Conservation (phyloP, 148 eudicot species). For the Beta vulgaris region DNA sequence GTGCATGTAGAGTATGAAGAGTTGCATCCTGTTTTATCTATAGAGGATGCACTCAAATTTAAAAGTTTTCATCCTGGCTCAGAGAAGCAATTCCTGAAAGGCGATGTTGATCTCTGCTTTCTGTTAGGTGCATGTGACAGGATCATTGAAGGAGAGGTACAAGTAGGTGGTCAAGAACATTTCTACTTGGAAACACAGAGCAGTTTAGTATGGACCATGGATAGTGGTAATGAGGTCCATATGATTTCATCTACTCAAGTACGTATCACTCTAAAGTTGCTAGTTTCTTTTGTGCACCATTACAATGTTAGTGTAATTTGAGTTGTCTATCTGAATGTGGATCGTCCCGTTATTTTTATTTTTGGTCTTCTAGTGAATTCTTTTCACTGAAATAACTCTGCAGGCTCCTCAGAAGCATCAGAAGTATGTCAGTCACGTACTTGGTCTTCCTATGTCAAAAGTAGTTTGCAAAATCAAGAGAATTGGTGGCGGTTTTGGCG, state of each 20-base stretch:
- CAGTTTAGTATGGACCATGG: constrained; percentile 84
- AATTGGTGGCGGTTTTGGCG: constrained; percentile 98
- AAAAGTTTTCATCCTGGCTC: constrained; percentile 78
- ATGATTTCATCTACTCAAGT: constrained; percentile 99
- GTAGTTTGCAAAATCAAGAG: constrained; percentile 93
- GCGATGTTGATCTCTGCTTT: constrained; percentile 82
- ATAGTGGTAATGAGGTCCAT: constrained; percentile 93
- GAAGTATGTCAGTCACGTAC: constrained; percentile 87
- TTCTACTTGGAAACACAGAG: constrained; percentile 87
- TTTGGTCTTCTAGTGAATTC: background rate
- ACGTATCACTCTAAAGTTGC: constrained; percentile 25
- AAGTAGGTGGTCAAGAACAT: constrained; percentile 95
- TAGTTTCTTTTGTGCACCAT: background rate
- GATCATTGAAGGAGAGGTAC: constrained; percentile 90
- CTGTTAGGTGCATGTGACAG: constrained; percentile 74
- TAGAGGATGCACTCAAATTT: constrained; percentile 64
- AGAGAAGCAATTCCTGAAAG: constrained; percentile 58
- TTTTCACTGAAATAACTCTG: constrained; percentile 1
- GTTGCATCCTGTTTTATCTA: constrained; percentile 78
- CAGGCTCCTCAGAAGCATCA: constrained; percentile 99
- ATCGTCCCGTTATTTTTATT: background rate
- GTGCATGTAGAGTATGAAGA: constrained; percentile 85
- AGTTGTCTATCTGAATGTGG: background rate
- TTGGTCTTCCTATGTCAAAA: constrained; percentile 98
- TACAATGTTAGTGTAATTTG: background rate